Base-by-base conservation (phyloP, 441 rosid species). In the Sinapis alba region DNA sequence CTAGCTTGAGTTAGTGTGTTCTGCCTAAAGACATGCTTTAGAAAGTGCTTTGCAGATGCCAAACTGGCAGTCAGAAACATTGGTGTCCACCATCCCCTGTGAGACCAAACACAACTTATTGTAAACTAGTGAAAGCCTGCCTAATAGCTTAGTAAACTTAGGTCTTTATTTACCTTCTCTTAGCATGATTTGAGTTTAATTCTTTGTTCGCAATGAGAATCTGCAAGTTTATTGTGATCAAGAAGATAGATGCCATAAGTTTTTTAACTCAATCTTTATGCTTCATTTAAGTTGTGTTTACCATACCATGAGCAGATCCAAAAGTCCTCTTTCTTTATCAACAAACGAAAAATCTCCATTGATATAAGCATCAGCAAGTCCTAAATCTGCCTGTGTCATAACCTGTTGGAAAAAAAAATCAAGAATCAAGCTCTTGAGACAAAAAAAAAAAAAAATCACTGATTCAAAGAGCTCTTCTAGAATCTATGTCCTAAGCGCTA, bases 81-180 rank as follows among this genome's bases (percentile, higher is more conserved):
- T 3, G 98, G 99, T 1, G 93, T 91, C 98, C 99, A 95, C 99
- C 99, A 93, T 18, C 98, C 97, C 88, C 98, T 93, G 41, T 15
- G 38, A 62, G 57, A 50, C 5, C 56, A 18, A 18, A 18, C 23
- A 50, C 1, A 50, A n/a, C 45, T 38, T 38, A 11, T 38, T 38
- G 45, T 38, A 38, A 38, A 6, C 53, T 15, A 45, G 19, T 45
- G 53, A 45, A 6, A 45, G 18, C 51, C 15, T 43, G n/a, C 32
- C 2, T 8, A 16, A 7, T 34, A 77, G 1, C 26, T 16, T 30
- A 28, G 9, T 7, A 8, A 68, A 19, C 27, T 20, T 19, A 8
- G 23, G 32, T 1, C 19, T 7, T 47, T 16, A 0, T 47, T 50
- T 85, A 89, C 97, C 94, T 90, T 83, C 79, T 89, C 84, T 84